Evolutionary conservation across 2,329 filamentous ascomycete genomes (phyloP).

Genomic region (Alternaria ethzedia): DNA sequence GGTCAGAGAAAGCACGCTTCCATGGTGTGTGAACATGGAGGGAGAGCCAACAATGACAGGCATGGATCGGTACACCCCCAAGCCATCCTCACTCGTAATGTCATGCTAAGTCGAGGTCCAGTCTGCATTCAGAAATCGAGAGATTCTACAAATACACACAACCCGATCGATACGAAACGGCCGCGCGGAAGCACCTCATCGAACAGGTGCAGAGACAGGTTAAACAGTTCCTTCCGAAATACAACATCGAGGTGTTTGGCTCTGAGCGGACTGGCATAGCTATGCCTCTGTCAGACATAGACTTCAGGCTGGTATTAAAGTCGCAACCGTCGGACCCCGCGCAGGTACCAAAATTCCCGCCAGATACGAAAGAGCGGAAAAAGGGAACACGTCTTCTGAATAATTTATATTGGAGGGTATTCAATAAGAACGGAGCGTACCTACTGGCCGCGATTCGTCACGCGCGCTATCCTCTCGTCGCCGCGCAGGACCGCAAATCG

Average conservation of each 20-base stretch:
- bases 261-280: conserved; percentile 61
- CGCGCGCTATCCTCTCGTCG: conserved; percentile 51
- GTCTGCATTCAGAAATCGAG: conserved; percentile 35
- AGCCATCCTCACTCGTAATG: neutral
- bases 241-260: conserved; percentile 56
- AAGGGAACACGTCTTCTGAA: conserved; percentile 6
- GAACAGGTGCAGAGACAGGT: conserved; percentile 35
- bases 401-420: conserved; percentile 1
- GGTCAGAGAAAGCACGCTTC: conserved; percentile 17
- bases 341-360: conserved; percentile 17
- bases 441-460: conserved; percentile 28
- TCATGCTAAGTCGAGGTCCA: conserved; percentile 4
- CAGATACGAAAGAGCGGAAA: conserved; percentile 13
- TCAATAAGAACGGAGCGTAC: conserved; percentile 12
- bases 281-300: conserved; percentile 61
- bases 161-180: conserved; percentile 52
- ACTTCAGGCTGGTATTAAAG: conserved; percentile 50
- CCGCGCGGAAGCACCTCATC: conserved; percentile 44
- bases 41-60: conserved; percentile 1
- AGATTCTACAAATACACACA: conserved; percentile 37
- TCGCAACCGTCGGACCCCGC: conserved; percentile 6
- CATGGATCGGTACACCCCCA: conserved; percentile 12
- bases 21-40: conserved; percentile 21
- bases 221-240: conserved; percentile 25
- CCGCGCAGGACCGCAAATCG: conserved; percentile 53